Conservation (phyloP, 2,329 filamentous ascomycete species). For the Fulvia fulva region DNA sequence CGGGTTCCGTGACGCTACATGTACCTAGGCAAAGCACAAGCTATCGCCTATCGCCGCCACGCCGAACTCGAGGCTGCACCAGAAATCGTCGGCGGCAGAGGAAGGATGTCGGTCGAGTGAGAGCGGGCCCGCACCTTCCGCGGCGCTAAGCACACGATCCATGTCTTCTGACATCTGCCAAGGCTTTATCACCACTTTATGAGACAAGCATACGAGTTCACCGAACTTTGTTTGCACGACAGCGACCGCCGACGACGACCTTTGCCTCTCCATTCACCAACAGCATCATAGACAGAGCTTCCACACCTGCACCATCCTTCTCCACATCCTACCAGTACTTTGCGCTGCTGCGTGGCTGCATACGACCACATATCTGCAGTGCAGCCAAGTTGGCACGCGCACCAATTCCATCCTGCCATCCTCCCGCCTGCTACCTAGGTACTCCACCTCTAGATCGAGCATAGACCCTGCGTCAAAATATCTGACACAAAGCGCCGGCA, state of each 20-base stretch:
- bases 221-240: background rate
- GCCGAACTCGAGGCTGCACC: background rate
- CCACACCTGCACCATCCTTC: background rate
- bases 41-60: background rate
- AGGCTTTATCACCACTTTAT: background rate
- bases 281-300: background rate
- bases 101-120: slow-evolving; percentile 7
- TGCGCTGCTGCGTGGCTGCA: background rate
- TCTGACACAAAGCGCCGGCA: slow-evolving; percentile 1
- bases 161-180: background rate
- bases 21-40: background rate
- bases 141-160: background rate
- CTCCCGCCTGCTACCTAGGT: background rate
- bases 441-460: slow-evolving; percentile 4
- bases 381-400: background rate
- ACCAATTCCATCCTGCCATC: background rate
- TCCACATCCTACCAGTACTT: background rate
- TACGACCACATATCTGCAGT: background rate
- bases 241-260: background rate
- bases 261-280: background rate
- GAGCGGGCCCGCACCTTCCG: background rate
- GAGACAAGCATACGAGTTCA: background rate
- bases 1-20: background rate
- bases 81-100: slow-evolving; percentile 1
- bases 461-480: slow-evolving; percentile 11